Evolutionary conservation across 495 filamentous ascomycete species (phyloP), one percentile per base, ranked within the genome.

Genomic region (Tuber magnatum): DNA sequence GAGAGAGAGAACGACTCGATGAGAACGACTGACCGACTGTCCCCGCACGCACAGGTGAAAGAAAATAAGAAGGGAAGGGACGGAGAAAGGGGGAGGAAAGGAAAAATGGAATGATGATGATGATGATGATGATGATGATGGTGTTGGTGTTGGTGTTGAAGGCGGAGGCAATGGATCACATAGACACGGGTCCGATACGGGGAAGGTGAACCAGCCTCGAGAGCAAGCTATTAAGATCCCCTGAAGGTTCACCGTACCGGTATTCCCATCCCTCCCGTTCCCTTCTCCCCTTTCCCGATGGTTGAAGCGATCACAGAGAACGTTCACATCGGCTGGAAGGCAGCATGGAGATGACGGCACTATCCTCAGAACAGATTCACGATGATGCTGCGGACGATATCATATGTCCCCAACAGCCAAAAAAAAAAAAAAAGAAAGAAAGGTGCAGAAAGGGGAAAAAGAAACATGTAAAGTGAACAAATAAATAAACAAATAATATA

Each of bases 21-120:
- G 46, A 65, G 69, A 48, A 44, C 14, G 28, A 65, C 56, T 8
- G 56, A 65, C n/a, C 14, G 51, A 65, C 28, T 20, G 35, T 28
- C 56, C 71, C 46, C 41, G 77, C 70, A 69, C 72, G 39, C 69
- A 78, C 77, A 42, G 65, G 69, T 69, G 76, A 78, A 78, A 71
- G 71, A 73, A 77, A 71, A 75, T 39, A 68, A 69, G 72, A 72
- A 56, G n/a, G 70, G 43, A 61, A 68, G 41, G 75, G 61, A 78
- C 18, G 40, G 72, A 71, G 48, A 48, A 28, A 14, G 40, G 35
- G 22, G 65, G 46, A 70, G 69, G 35, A 24, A 38, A 46, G 41
- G 51, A 35, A 69, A 41, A 65, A 39, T 69, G 46, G 35, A 22
- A 43, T 22, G 42, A 65, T 46, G 43, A 20, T 43, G 41, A 42